Evolutionary conservation across 805 yeast species (phyloP).

Genomic region (Metschnikowia santaceciliae): DNA sequence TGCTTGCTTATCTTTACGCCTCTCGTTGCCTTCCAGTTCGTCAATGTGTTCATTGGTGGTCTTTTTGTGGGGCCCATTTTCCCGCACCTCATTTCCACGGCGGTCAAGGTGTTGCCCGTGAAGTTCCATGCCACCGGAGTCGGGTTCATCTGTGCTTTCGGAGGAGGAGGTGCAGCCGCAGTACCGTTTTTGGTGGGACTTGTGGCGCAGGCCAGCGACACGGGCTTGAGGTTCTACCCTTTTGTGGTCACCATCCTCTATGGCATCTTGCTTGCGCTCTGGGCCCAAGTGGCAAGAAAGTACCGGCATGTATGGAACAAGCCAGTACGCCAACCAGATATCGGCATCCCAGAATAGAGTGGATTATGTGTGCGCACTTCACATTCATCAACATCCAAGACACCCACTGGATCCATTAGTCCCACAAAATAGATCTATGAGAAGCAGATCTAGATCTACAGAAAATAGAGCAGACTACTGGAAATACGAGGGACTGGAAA

Average conservation of each 20-base stretch:
- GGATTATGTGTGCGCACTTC: too few species aligned
- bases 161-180: slow-evolving; percentile 80
- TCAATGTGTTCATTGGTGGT: slow-evolving; percentile 41
- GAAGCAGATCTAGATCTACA: too few species aligned
- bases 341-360: too few species aligned
- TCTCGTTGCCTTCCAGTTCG: slow-evolving; percentile 24
- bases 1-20: slow-evolving; percentile 29
- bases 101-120: slow-evolving; percentile 59
- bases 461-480: too few species aligned
- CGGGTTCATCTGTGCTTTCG: slow-evolving; percentile 73
- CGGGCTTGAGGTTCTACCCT: slow-evolving; percentile 33
- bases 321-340: background rate
- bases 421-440: too few species aligned
- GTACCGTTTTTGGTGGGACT: slow-evolving; percentile 64
- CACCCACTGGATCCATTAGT: too few species aligned
- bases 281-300: slow-evolving; percentile 19
- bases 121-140: slow-evolving; percentile 61
- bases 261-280: slow-evolving; percentile 21
- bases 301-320: background rate
- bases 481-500: too few species aligned
- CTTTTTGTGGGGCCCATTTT: slow-evolving; percentile 51
- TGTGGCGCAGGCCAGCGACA: slow-evolving; percentile 31
- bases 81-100: slow-evolving; percentile 67
- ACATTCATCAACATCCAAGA: too few species aligned
- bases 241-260: slow-evolving; percentile 25